Evolutionary conservation across 768 basidiomycete species (phyloP), one percentile per base, ranked within the genome.

Genomic region (Naganishia antarctica): DNA sequence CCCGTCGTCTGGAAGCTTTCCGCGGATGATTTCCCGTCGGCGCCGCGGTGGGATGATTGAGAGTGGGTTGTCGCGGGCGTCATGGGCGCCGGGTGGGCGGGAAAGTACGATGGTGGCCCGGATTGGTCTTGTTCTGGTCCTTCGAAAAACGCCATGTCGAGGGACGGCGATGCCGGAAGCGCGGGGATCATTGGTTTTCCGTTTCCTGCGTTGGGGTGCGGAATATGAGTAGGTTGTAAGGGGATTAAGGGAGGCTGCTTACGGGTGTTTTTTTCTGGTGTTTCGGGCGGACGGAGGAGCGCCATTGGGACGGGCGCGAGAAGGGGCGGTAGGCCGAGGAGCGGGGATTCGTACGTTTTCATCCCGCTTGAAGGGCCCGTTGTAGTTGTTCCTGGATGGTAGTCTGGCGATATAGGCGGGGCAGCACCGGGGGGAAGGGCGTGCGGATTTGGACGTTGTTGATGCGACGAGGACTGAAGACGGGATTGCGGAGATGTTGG

Each of bases 111-210:
- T 32, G 4, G 28, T 31, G 15, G 50, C 32, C 23, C 4, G 26
- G 25, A 9, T 29, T 6, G 48, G 11, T 49, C 25, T 9, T 15
- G 47, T 49, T 28, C 4, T 29, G 12, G 26, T 5, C 60, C 60
- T 18, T n/a, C 21, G 21, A 61, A 61, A 23, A 28, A 61, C 4
- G 41, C 45, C 60, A 61, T 61, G 28, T 61, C 60, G 3, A 61
- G 60, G 1, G 60, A 61, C 11, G 60, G 60, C 1, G 60, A 61
- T 16, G 60, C 25, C 1, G 60, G 60, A 45, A 61, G 28, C 5
- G 5, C 21, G 5, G 60, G 44, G 28, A 61, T 61, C 5, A 47
- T 28, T 6, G 44, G 44, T 61, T 15, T 51, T 13, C 29, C 21
- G 29, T 29, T 32, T 18, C 50, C 50, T 51, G 18, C 31, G 21